Evolutionary conservation across 257 asterid species (phyloP).

Genomic region (Solanum tarapatanum): DNA sequence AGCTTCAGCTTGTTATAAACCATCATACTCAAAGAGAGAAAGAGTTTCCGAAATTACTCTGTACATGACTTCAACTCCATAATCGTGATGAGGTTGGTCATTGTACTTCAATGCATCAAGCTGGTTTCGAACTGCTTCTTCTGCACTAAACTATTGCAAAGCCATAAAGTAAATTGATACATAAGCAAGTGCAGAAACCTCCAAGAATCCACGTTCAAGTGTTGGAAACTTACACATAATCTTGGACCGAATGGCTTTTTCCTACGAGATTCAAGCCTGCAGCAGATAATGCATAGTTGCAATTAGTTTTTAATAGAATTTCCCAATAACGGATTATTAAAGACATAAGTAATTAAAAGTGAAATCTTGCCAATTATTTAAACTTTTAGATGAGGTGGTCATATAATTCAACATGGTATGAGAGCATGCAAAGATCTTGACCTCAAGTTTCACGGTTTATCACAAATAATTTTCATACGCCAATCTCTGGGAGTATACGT

Average conservation of each 20-base stretch:
- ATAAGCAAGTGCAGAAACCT: neutral
- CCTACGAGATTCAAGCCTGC: conserved; percentile 77
- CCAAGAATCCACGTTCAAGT: neutral
- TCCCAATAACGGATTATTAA: neutral
- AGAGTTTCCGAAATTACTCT: conserved; percentile 35
- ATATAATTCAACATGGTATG: neutral
- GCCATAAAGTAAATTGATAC: conserved; percentile 3
- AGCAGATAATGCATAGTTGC: neutral
- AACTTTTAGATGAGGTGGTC: neutral
- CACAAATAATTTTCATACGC: neutral
- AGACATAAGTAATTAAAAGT: neutral
- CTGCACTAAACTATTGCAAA: conserved; percentile 62
- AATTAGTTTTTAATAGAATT: neutral
- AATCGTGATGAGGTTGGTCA: conserved; percentile 83
- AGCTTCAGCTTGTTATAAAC: neutral
- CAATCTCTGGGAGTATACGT: neutral
- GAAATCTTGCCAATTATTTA: neutral
- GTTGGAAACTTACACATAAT: conserved; percentile 45
- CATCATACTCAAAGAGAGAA: neutral
- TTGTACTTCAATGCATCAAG: conserved; percentile 92
- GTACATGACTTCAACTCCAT: conserved; percentile 95
- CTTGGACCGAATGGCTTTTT: conserved; percentile 85
- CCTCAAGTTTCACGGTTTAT: neutral
- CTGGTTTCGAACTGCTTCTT: conserved; percentile 77
- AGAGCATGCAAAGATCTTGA: neutral